A percentile compares a stretch with the other conserved stretches of the same genome.
Conservation (phyloP, 768 basidiomycete species). For the Russula dissimulans region DNA sequence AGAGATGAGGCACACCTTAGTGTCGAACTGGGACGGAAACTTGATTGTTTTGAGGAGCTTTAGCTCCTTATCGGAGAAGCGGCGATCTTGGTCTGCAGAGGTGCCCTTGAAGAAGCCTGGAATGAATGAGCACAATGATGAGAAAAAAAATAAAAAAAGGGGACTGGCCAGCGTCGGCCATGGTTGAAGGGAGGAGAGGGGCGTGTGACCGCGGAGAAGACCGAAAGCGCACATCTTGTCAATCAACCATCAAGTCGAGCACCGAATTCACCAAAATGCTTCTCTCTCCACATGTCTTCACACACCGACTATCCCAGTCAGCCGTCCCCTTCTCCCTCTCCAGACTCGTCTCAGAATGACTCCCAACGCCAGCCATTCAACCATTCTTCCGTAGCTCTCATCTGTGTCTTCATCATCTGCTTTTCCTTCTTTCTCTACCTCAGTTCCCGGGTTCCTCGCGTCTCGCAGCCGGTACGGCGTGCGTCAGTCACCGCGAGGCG, state of each 20-base stretch:
- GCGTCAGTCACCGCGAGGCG: background rate
- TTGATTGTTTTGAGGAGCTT: slow-evolving; percentile 84
- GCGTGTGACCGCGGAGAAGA: background rate
- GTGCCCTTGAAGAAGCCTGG: slow-evolving; percentile 83
- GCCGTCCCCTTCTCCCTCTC: background rate
- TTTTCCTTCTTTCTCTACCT: background rate
- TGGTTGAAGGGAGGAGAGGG: background rate
- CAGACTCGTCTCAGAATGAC: background rate
- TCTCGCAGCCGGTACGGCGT: background rate
- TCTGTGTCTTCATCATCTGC: background rate
- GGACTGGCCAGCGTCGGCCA: slow-evolving; percentile 20
- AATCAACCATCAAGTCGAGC: too few relatives aligned
- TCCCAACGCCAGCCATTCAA: background rate
- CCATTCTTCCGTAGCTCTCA: background rate
- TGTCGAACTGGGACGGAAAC: slow-evolving; percentile 82
- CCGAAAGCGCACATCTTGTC: too few relatives aligned
- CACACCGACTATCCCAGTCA: too few relatives aligned
- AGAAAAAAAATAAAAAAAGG: background rate
- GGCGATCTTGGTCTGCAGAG: slow-evolving; percentile 81
- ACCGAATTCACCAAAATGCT: background rate
- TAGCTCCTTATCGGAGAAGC: slow-evolving; percentile 92
- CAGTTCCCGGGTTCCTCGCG: background rate
- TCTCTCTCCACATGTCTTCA: background rate
- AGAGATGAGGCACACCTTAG: slow-evolving; percentile 47
- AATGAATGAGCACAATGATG: background rate